Percentiles rank a stretch among this genome's conserved stretches.
These are phyloP conservation scores for Hemileia vastatrix DNA, from an alignment of 1,284 basidiomycete species.

Conservation along the genomic window DNA sequence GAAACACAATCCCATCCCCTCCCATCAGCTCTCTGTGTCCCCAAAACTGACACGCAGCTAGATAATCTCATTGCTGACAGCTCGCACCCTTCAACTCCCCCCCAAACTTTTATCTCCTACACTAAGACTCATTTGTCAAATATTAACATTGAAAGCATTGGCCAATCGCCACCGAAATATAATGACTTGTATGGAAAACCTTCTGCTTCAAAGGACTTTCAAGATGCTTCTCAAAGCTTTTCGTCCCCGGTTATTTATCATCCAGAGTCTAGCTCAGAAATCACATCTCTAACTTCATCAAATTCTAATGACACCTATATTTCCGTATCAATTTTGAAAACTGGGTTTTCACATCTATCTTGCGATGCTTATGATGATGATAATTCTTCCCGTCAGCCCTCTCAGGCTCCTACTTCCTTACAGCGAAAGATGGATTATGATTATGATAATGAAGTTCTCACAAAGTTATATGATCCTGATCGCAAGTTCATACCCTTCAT, in stretches of 20 bases:
- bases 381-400: neutral
- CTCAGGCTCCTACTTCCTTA: neutral
- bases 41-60: neutral
- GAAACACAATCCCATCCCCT: neutral
- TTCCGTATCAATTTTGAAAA: neutral
- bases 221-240: neutral
- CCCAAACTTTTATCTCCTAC: conserved; percentile 3
- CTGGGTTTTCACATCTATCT: no score
- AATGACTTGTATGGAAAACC: no score
- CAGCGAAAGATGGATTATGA: neutral
- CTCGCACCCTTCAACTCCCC: neutral
- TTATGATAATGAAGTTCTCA: neutral
- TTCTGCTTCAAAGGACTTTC: neutral
- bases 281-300: neutral
- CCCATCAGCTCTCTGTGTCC: neutral
- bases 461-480: neutral
- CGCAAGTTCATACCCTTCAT: neutral
- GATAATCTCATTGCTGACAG: neutral
- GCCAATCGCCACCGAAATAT: no score
- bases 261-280: no score
- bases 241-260: no score
- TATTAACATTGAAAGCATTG: no score
- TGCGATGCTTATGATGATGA: neutral
- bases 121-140: neutral
- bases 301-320: neutral